Base-by-base conservation (phyloP, 1,139 yeast species). In the Lodderomyces beijingensis region DNA sequence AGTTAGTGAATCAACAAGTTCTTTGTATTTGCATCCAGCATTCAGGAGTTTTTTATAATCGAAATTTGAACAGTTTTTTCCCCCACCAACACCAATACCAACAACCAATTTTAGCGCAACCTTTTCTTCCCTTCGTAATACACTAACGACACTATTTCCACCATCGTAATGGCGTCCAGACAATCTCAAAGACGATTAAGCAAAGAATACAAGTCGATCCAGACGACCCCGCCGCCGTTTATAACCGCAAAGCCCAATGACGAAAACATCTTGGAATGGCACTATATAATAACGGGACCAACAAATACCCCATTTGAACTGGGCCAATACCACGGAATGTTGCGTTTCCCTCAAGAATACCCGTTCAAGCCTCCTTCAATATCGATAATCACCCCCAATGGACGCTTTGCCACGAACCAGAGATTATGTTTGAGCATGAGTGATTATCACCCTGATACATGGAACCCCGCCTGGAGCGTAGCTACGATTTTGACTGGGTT, bases 381-480 rank as follows among this genome's bases (percentile, higher is more conserved):
- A 38, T 71, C 85, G 34, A 88, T 89, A 89, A 64, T 79, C 34
- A 89, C 96, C 0, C 96, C 96, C 3, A 82, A 78, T 42, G 93
- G 88, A 4, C 65, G 94, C 28, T 85, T 89, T 55, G 75, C 79
- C 42, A 75, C 87, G 33, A 83, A 84, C 51, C 76, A 87, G 5
- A 65, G 95, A 30, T 68, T 89, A 30, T 89, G 97, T 59, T 64
- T 89, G 32, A 79, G 88, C 27, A 88, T 89, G 79, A 80, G 91
- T 47, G 96, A 89, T 43, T 88, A 78, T 56, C 97, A 89, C 48
- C 96, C 96, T 6, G 91, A 86, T 53, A 65, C 84, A 1, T 88
- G 96, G 96, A 87, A 88, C 55, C 96, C 96, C 1, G 87, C 94
- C 4, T 88, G 96, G 96, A 79, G 87, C 35, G 96, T 88, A 14